Evolutionary conservation across 805 yeast genomes (phyloP), one percentile per base, ranked within the genome.

Genomic region (Barnettozyma salicaria): DNA sequence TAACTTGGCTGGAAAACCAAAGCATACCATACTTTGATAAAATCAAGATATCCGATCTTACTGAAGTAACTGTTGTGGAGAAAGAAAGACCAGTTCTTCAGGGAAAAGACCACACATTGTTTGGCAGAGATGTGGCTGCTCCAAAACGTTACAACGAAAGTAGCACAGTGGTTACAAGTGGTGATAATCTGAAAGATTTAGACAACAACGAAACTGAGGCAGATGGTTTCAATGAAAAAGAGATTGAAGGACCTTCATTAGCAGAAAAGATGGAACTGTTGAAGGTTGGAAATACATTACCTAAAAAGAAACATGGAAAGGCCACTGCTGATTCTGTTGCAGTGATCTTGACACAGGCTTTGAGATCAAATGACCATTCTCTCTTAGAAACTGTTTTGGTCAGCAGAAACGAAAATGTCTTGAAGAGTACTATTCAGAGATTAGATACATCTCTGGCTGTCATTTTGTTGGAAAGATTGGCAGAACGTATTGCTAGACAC

Each of bases 341-440:
- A 2, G 78, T 83, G 1, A 76, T 92, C n/a, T 67, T 92, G 30
- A 68, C 89, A 11, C 98, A 92, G 63, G 90, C 98, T 0, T 68
- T 92, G 44, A 79, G 76, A 50, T 79, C 94, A 16, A 85, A 84
- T 52, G 99, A 92, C 57, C 88, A 80, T 51, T 65, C 92, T 8
- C 66, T 92, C 39, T 68, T 92, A 44, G 97, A 92, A 58, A 76
- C 86, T 3, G 95, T 95, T 10, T 68, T 92, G 45, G 56, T 63
- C 43, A 66, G 67, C 41, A 57, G 69, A 17, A 77, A 76, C 45
- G 74, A 74, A 33, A 65, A 58, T 19, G 67, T 72, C 39, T 68
- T 78, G 41, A 68, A 72, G 55, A 60, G 68, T 11, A 72, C 84
- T 1, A 68, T 82, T 28, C 69, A 72, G 44, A 61, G 76, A 34